Evolutionary conservation across 2,329 filamentous ascomycete genomes (phyloP).

Genomic region (Curvularia lunata): DNA sequence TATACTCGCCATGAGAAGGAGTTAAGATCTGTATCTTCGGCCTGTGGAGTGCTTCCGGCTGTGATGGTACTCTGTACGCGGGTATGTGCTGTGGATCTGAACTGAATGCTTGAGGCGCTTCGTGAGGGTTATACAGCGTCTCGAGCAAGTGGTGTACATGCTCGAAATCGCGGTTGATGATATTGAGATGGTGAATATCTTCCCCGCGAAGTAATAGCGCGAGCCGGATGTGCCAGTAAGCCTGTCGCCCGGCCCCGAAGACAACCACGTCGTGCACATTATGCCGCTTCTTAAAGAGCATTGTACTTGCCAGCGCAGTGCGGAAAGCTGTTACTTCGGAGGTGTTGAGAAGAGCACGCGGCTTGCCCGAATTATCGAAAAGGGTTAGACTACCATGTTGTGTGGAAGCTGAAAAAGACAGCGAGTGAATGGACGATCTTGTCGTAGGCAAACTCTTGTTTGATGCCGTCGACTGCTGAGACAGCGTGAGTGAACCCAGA

Average conservation of each 20-base stretch:
- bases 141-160: slow-evolving; percentile 61
- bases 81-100: slow-evolving; percentile 20
- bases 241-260: slow-evolving; percentile 88
- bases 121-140: slow-evolving; percentile 60
- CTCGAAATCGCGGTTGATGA: slow-evolving; percentile 78
- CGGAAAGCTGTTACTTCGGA: slow-evolving; percentile 73
- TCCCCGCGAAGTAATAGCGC: slow-evolving; percentile 72
- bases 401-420: slow-evolving; percentile 50
- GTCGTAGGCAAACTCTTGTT: slow-evolving; percentile 32
- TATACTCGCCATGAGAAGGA: slow-evolving; percentile 72
- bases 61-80: slow-evolving; percentile 20
- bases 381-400: slow-evolving; percentile 63
- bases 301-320: slow-evolving; percentile 68
- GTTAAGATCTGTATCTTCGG: slow-evolving; percentile 73
- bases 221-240: slow-evolving; percentile 92
- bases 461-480: slow-evolving; percentile 28
- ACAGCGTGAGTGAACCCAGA: slow-evolving; percentile 39
- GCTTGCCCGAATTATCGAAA: slow-evolving; percentile 63
- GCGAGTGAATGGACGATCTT: slow-evolving; percentile 26
- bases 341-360: slow-evolving; percentile 69
- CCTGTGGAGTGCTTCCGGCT: slow-evolving; percentile 27
- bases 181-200: slow-evolving; percentile 79
- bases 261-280: slow-evolving; percentile 78
- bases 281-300: slow-evolving; percentile 68
- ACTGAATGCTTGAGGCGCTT: slow-evolving; percentile 31